These are phyloP conservation scores for Biscogniauxia marginata DNA, from an alignment of 2,329 filamentous ascomycete genomes.

Conservation along the genomic window DNA sequence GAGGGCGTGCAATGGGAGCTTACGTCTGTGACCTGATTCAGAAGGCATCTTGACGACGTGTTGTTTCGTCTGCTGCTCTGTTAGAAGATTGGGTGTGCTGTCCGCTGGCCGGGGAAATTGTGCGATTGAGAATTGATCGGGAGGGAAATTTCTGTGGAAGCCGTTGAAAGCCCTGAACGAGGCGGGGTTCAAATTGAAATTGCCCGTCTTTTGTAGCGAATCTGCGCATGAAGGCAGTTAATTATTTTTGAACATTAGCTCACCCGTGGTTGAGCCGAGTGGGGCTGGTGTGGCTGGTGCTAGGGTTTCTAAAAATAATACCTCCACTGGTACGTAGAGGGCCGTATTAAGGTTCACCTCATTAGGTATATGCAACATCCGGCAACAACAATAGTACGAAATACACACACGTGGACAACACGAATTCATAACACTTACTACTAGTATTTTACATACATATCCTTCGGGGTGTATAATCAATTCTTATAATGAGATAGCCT, in stretches of 20 bases:
- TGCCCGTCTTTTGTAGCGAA: background rate
- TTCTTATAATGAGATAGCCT: too few relatives aligned
- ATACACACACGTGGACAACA: too few relatives aligned
- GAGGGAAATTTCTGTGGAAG: background rate
- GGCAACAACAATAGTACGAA: too few relatives aligned
- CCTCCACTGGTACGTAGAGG: too few relatives aligned
- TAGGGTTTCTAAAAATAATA: background rate
- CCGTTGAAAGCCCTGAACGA: background rate
- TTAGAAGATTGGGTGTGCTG: background rate
- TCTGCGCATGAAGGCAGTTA: background rate
- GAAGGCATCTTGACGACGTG: constrained; percentile 11
- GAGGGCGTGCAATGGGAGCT: background rate
- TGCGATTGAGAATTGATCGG: background rate
- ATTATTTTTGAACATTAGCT: background rate
- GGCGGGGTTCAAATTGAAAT: background rate
- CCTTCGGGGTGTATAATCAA: too few relatives aligned
- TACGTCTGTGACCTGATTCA: constrained; percentile 17
- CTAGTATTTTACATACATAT: too few relatives aligned
- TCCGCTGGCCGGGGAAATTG: background rate
- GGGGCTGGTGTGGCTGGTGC: background rate
- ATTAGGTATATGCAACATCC: too few relatives aligned
- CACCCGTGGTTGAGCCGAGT: background rate
- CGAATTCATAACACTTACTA: too few relatives aligned
- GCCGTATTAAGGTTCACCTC: too few relatives aligned
- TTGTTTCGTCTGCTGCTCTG: background rate